Base-by-base conservation (phyloP, 176 grass and related monocot genomes). In the Olyra latifolia region DNA sequence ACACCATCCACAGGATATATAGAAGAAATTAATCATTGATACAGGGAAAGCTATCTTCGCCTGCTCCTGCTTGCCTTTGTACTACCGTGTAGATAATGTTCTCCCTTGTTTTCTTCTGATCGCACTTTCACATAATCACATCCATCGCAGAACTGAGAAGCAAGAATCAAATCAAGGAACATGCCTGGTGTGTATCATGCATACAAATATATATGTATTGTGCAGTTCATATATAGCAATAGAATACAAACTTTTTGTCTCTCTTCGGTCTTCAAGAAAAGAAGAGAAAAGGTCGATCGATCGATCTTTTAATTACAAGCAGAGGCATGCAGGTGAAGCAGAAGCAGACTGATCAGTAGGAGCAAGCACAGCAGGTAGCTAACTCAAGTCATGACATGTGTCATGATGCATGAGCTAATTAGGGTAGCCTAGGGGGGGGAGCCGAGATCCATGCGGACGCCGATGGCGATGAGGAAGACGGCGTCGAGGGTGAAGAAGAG, bases 401-500 rank as follows among this genome's bases (percentile, higher is more conserved):
- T n/a, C n/a, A n/a, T n/a, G n/a, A n/a, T n/a, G n/a, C n/a, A n/a
- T n/a, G n/a, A n/a, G n/a, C n/a, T n/a, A n/a, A n/a, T n/a, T n/a
- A n/a, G n/a, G n/a, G n/a, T n/a, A n/a, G n/a, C n/a, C n/a, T n/a
- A n/a, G n/a, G n/a, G 9, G 7, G 42, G 8, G 16, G 60, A 81
- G 5, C 91, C 91, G 20, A 89, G 45, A 10, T 82, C 52, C 62
- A 93, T 90, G 17, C 32, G 87, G 53, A 93, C 75, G 11, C 76
- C 84, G 24, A 93, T 22, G 7, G 84, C 87, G 17, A 93, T 12
- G 77, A 93, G 76, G 32, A 93, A 79, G 73, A 93, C n/a, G 47
- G 84, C 72, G 50, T 74, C 63, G 17, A 90, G 52, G 79, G 28
- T 67, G 63, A 87, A 90, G 91, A 77, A 93, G 72, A 93, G 29